Percentiles rank a stretch among this genome's conserved stretches.
Evolutionary conservation across 2,329 filamentous ascomycete genomes (phyloP).

Genomic region (Metarhizium guizhouense): DNA sequence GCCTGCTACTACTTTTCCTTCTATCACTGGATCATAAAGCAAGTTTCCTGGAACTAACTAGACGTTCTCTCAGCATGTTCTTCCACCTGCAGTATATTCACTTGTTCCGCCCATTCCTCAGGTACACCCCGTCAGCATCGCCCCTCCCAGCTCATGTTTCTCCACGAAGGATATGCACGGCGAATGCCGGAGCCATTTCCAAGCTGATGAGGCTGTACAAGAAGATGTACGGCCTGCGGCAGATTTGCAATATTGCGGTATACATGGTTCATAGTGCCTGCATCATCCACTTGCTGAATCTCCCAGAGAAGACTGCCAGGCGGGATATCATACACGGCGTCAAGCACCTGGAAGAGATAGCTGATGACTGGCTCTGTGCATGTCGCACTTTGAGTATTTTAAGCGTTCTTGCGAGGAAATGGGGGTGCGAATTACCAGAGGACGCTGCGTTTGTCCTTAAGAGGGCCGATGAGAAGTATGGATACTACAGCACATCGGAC

Average conservation of each 20-base stretch:
- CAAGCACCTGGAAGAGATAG: constrained; percentile 89
- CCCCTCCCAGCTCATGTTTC: constrained; percentile 82
- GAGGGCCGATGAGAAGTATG: constrained; percentile 72
- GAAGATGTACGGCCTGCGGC: constrained; percentile 78
- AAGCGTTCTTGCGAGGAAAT: constrained; percentile 76
- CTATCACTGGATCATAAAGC: not conserved
- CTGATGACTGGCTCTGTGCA: constrained; percentile 88
- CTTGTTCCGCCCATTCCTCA: constrained; percentile 89
- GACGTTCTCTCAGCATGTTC: constrained; percentile 66
- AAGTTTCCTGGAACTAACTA: constrained; percentile 12
- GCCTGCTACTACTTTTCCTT: not conserved
- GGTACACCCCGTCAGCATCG: constrained; percentile 73
- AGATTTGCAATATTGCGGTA: constrained; percentile 93
- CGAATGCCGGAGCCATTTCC: constrained; percentile 81
- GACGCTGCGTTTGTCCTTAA: constrained; percentile 71
- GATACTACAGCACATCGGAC: constrained; percentile 56
- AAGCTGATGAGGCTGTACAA: constrained; percentile 94
- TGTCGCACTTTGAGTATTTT: constrained; percentile 78
- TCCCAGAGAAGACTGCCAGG: constrained; percentile 84
- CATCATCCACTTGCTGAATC: constrained; percentile 86
- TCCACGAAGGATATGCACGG: constrained; percentile 81
- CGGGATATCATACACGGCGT: constrained; percentile 86
- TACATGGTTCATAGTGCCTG: constrained; percentile 94
- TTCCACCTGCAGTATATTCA: constrained; percentile 94
- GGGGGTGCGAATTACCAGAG: constrained; percentile 78